These are phyloP conservation scores for Fusarium neocosmosporiellum DNA, from an alignment of 2,329 filamentous ascomycete species.

Conservation along the genomic window DNA sequence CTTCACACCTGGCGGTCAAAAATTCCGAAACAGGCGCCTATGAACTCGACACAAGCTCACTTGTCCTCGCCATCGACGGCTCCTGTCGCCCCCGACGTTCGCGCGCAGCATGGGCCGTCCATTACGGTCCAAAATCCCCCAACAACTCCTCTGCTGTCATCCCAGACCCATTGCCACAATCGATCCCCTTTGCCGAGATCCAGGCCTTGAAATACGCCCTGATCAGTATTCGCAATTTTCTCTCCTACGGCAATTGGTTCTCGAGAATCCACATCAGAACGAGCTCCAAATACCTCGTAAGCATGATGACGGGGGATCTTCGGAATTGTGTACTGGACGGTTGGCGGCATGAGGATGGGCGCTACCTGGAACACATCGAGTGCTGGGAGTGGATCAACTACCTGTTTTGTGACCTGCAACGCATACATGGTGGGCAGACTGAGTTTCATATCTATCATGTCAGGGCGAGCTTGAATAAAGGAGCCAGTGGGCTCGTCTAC, in stretches of 20 bases:
- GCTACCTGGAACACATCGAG: neutral
- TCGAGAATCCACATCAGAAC: neutral
- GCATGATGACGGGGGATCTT: neutral
- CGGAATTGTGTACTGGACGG: neutral
- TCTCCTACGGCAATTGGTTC: neutral
- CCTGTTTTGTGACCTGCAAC: neutral
- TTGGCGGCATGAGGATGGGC: neutral
- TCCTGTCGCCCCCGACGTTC: neutral
- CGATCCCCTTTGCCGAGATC: neutral
- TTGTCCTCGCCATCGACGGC: neutral
- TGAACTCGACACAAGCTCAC: neutral
- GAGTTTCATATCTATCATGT: neutral
- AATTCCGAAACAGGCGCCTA: neutral
- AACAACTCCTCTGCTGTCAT: neutral
- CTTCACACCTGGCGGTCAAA: neutral
- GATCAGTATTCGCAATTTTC: neutral
- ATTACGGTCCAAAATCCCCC: neutral
- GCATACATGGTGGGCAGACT: neutral
- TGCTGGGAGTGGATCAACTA: neutral
- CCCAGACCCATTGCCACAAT: neutral
- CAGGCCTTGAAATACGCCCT: neutral
- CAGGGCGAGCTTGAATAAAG: neutral
- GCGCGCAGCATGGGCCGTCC: neutral
- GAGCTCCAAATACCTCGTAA: neutral
- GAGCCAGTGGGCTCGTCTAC: neutral